Percentiles rank a stretch among this genome's conserved stretches.
Conservation (phyloP, 1,284 basidiomycete genomes). For the Ustilago lituana region DNA sequence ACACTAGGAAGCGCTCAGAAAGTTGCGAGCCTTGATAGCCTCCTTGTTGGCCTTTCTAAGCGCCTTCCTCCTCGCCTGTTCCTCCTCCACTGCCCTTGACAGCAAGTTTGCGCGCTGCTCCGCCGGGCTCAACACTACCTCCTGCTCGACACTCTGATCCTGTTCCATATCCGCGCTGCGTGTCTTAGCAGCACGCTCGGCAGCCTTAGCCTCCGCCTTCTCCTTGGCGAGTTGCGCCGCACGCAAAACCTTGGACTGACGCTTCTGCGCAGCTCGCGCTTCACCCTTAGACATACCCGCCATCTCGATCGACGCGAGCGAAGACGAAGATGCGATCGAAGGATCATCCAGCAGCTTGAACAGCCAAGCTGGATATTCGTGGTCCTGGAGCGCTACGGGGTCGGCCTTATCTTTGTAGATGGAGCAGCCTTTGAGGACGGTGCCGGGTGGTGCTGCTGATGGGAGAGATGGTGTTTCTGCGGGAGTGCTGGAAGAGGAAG, state of each 20-base stretch:
- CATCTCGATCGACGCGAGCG: slow-evolving; percentile 54
- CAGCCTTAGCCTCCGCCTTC: slow-evolving; percentile 48
- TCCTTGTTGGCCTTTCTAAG: slow-evolving; percentile 57
- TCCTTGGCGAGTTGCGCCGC: slow-evolving; percentile 46
- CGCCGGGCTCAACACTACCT: slow-evolving; percentile 5
- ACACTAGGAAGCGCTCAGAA: slow-evolving; percentile 52
- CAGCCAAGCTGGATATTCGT: slow-evolving; percentile 87
- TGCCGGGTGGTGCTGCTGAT: slow-evolving; percentile 72
- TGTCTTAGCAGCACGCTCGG: slow-evolving; percentile 32
- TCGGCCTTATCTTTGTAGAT: slow-evolving; percentile 85
- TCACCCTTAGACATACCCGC: slow-evolving; percentile 64
- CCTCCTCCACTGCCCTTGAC: slow-evolving; percentile 30
- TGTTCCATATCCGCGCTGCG: not conserved
- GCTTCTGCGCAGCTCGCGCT: slow-evolving; percentile 58
- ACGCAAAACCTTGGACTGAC: slow-evolving; percentile 54
- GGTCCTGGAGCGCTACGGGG: slow-evolving; percentile 81
- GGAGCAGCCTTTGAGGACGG: slow-evolving; percentile 78
- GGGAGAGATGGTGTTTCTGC: slow-evolving; percentile 32
- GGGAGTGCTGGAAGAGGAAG: slow-evolving; percentile 9
- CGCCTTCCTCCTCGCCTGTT: slow-evolving; percentile 36
- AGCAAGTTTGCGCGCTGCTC: slow-evolving; percentile 8
- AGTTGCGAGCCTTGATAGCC: slow-evolving; percentile 62
- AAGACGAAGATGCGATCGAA: slow-evolving; percentile 43
- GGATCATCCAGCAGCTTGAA: slow-evolving; percentile 76
- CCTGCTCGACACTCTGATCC: not conserved